A percentile compares a stretch with the other conserved stretches of the same genome.
phyloP scores from a whole-genome alignment of 805 yeast species.

The Sungouiozyma ichnusensis region DNA sequence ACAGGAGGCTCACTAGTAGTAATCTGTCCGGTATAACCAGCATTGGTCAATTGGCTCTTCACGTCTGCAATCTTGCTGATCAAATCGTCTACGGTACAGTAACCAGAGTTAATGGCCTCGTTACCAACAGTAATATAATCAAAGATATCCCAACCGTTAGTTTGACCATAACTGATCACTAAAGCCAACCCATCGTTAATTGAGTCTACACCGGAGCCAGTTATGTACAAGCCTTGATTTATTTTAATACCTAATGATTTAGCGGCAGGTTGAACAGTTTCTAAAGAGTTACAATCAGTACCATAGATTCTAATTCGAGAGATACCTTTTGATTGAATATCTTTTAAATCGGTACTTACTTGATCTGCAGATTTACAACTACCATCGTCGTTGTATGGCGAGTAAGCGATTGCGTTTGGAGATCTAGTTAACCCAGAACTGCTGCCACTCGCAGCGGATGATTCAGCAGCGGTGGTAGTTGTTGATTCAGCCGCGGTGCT shows the following conservation, averaged over 20 bases:
- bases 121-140: conserved; percentile 76
- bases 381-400: conserved; percentile 65
- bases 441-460: conserved; percentile 9
- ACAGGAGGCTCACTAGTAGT: conserved; percentile 91
- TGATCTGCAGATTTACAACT: conserved; percentile 50
- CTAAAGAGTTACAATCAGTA: conserved; percentile 68
- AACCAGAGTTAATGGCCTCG: conserved; percentile 68
- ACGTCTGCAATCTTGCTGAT: conserved; percentile 55
- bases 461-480: conserved; percentile 9
- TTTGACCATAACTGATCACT: conserved; percentile 41
- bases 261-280: conserved; percentile 55
- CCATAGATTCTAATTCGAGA: conserved; percentile 68
- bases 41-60: conserved; percentile 43
- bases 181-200: conserved; percentile 49
- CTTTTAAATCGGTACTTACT: conserved; percentile 48
- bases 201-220: conserved; percentile 52
- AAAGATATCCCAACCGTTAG: conserved; percentile 62
- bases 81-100: conserved; percentile 50
- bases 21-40: conserved; percentile 68
- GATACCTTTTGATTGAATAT: conserved; percentile 53
- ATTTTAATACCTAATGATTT: conserved; percentile 51
- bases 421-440: conserved; percentile 23
- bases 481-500: conserved; percentile 3
- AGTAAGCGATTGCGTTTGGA: conserved; percentile 59
- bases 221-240: conserved; percentile 84